These are phyloP conservation scores for Fragaria iinumae DNA, from an alignment of 306 rosid genomes.

Conservation along the genomic window DNA sequence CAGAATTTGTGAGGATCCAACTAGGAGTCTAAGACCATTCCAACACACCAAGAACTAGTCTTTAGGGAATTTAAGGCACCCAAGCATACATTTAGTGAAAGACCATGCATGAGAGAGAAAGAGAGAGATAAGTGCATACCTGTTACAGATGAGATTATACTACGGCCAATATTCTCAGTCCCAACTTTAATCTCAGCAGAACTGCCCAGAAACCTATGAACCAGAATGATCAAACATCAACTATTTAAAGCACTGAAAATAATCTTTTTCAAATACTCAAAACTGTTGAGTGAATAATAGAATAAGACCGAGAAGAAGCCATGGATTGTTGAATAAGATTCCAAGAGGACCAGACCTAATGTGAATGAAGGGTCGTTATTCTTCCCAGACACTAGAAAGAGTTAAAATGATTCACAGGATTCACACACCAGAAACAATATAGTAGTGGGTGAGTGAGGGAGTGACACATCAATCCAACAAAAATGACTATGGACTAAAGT, in stretches of 20 bases:
- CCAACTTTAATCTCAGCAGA: background rate
- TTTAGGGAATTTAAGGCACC: background rate
- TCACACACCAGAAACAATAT: background rate
- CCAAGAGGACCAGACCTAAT: background rate
- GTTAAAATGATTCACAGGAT: conserved; percentile 2
- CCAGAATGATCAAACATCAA: background rate
- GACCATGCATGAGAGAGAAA: background rate
- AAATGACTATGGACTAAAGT: background rate
- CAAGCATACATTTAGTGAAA: background rate
- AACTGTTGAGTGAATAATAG: background rate
- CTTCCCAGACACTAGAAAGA: background rate
- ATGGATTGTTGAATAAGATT: background rate
- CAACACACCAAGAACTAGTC: conserved; percentile 3
- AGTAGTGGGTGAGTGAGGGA: background rate
- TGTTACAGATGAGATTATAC: background rate
- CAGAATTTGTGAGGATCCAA: background rate
- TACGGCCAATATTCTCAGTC: background rate
- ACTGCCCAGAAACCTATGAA: conserved; percentile 1
- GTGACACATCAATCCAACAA: conserved; percentile 4
- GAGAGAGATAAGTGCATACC: conserved; percentile 1
- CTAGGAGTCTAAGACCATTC: background rate
- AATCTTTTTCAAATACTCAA: background rate
- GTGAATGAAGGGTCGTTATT: conserved; percentile 6
- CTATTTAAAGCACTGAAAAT: background rate
- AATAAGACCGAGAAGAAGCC: background rate